phyloP scores from a whole-genome alignment of 2,329 filamentous ascomycete species.

The Fonsecaea pedrosoi region DNA sequence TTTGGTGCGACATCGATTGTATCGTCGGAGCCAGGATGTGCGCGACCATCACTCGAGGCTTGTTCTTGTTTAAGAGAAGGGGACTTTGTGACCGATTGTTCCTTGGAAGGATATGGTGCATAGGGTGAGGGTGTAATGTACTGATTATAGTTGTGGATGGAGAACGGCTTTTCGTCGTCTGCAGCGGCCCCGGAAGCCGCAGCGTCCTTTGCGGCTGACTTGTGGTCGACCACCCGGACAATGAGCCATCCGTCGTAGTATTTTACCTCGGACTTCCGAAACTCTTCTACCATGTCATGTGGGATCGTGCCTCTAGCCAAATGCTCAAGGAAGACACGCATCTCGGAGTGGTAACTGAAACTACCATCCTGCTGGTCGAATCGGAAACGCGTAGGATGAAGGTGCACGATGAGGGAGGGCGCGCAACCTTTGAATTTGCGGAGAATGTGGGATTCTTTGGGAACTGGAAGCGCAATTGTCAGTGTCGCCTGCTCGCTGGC shows the following conservation, averaged over 20 bases:
- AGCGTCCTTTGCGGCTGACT: slow-evolving; percentile 66
- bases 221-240: slow-evolving; percentile 90
- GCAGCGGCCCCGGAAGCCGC: slow-evolving; percentile 62
- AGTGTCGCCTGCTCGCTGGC: slow-evolving; percentile 11
- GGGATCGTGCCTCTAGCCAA: slow-evolving; percentile 78
- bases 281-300: slow-evolving; percentile 83
- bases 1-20: slow-evolving; percentile 32
- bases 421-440: slow-evolving; percentile 74
- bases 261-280: slow-evolving; percentile 71
- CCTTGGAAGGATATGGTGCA: slow-evolving; percentile 71
- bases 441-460: slow-evolving; percentile 78
- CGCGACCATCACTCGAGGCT: slow-evolving; percentile 24
- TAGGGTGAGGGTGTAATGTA: slow-evolving; percentile 90
- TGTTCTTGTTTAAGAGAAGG: slow-evolving; percentile 37
- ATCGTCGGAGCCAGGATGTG: slow-evolving; percentile 28
- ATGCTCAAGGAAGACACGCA: slow-evolving; percentile 81
- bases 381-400: slow-evolving; percentile 84
- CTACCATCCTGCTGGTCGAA: slow-evolving; percentile 95
- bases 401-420: slow-evolving; percentile 84
- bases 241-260: slow-evolving; percentile 97
- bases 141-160: slow-evolving; percentile 89
- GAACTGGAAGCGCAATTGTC: slow-evolving; percentile 60
- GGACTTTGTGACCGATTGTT: slow-evolving; percentile 47
- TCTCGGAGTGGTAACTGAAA: slow-evolving; percentile 90
- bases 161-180: slow-evolving; percentile 73